Evolutionary conservation across 2,329 filamentous ascomycete genomes (phyloP).

Genomic region (Claviceps arundinis): DNA sequence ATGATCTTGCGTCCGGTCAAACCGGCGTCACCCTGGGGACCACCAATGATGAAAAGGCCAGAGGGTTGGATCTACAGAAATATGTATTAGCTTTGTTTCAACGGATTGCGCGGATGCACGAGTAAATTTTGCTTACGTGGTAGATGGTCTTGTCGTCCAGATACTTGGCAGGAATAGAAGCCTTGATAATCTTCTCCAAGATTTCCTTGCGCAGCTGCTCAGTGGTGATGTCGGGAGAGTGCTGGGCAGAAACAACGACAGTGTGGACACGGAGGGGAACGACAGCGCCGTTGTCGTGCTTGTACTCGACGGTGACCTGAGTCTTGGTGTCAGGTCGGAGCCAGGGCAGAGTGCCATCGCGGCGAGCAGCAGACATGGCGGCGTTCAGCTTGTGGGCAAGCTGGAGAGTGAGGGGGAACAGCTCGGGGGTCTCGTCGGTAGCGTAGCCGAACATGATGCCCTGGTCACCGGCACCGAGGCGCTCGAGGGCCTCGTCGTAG

Average conservation of each 20-base stretch:
- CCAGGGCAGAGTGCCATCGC: conserved; percentile 81
- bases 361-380: conserved; percentile 82
- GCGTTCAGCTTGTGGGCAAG: conserved; percentile 95
- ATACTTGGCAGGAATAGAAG: conserved; percentile 83
- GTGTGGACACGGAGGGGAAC: conserved; percentile 89
- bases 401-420: conserved; percentile 85
- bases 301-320: conserved; percentile 97
- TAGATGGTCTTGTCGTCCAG: conserved; percentile 89
- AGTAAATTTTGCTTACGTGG: conserved; percentile 48
- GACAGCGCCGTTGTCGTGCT: conserved; percentile 88
- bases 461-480: conserved; percentile 97
- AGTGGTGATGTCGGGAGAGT: conserved; percentile 75
- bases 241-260: conserved; percentile 91
- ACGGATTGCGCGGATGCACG: too few relatives aligned
- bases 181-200: conserved; percentile 92
- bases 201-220: conserved; percentile 91
- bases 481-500: conserved; percentile 94
- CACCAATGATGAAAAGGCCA: conserved; percentile 97
- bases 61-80: conserved; percentile 73
- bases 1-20: conserved; percentile 99
- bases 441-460: conserved; percentile 99
- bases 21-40: conserved; percentile 96
- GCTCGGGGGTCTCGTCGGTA: conserved; percentile 96
- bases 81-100: background rate
- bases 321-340: conserved; percentile 98